Evolutionary conservation across 2,329 filamentous ascomycete species (phyloP), one percentile per base, ranked within the genome.

Genomic region (Stemphylium beticola): DNA sequence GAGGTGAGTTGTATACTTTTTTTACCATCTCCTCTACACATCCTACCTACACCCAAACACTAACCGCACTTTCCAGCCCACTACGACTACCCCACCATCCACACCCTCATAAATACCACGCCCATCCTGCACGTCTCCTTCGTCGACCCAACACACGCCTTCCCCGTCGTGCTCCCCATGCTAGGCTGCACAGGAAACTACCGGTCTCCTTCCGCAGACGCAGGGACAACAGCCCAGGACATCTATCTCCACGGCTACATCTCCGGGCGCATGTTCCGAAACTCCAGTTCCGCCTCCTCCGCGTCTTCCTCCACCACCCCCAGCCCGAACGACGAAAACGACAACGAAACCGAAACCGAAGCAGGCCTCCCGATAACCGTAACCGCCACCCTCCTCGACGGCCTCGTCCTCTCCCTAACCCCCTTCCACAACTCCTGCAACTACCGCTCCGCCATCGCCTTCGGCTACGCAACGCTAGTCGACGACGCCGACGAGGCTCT

Each of bases 211-310:
- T 81, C 83, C 45, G 85, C 87, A 0, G 80, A 92, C 4, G 87
- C 92, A 53, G 82, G 89, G 20, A 54, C 45, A 58, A 49, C 50
- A 2, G 12, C 37, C 4, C 66, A 68, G 31, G 57, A 71, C 31
- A 37, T 75, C 5, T 76, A 75, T 45, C 61, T 76, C 31, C 73
- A 76, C 55, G 73, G 73, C 51, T 73, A 70, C 47, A 59, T 72
- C 3, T 66, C 67, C 5, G 62, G 87, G 0, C 88, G 92, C 7
- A 80, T 96, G 31, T 89, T 93, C 58, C 45, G 41, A n/a, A n/a
- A n/a, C n/a, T n/a, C n/a, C n/a, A n/a, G n/a, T n/a, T n/a, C n/a
- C n/a, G n/a, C n/a, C n/a, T n/a, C n/a, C n/a, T n/a, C n/a, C n/a
- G n/a, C n/a, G n/a, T n/a, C n/a, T 12, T 12, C 17, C 9, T 38